A percentile compares a stretch with the other conserved stretches of the same genome.
These are phyloP conservation scores for Melastoma candidum DNA, from an alignment of 441 rosid species.

Conservation along the genomic window DNA sequence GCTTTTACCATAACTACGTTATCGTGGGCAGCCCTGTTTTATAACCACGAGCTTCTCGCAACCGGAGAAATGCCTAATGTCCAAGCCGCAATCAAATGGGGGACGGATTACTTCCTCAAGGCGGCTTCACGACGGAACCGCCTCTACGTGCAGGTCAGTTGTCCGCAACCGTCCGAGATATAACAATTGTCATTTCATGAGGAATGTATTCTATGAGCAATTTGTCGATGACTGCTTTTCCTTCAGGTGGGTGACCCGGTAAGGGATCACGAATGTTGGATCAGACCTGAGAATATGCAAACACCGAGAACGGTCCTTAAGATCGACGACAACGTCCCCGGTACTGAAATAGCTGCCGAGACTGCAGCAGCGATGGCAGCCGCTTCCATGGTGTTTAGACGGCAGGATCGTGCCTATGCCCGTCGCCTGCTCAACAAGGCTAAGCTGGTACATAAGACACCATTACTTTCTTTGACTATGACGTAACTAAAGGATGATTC, in stretches of 20 bases:
- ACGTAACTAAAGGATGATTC: neutral
- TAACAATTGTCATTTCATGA: too few species aligned
- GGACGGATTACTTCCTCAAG: constrained; percentile 79
- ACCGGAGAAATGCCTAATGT: constrained; percentile 40
- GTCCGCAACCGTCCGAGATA: neutral
- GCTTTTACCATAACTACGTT: constrained; percentile 81
- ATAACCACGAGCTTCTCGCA: constrained; percentile 35
- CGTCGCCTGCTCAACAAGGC: constrained; percentile 72
- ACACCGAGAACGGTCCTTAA: constrained; percentile 57
- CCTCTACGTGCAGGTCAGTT: constrained; percentile 62
- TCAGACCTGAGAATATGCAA: constrained; percentile 68
- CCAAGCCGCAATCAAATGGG: constrained; percentile 64
- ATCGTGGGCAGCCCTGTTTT: constrained; percentile 54
- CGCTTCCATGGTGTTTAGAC: constrained; percentile 61
- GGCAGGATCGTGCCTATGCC: constrained; percentile 35
- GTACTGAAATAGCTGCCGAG: constrained; percentile 81
- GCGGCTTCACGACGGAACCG: constrained; percentile 32
- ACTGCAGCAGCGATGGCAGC: constrained; percentile 82
- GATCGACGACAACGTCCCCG: constrained; percentile 41
- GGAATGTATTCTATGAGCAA: too few species aligned
- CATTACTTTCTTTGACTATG: neutral
- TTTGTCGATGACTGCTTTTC: neutral
- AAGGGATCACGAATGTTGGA: constrained; percentile 77
- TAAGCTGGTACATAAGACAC: constrained; percentile 37
- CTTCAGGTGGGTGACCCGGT: constrained; percentile 73